Evolutionary conservation across 208 protist genomes (phyloP), one percentile per base, ranked within the genome.

Genomic region (Acanthamoeba lenticulata): DNA sequence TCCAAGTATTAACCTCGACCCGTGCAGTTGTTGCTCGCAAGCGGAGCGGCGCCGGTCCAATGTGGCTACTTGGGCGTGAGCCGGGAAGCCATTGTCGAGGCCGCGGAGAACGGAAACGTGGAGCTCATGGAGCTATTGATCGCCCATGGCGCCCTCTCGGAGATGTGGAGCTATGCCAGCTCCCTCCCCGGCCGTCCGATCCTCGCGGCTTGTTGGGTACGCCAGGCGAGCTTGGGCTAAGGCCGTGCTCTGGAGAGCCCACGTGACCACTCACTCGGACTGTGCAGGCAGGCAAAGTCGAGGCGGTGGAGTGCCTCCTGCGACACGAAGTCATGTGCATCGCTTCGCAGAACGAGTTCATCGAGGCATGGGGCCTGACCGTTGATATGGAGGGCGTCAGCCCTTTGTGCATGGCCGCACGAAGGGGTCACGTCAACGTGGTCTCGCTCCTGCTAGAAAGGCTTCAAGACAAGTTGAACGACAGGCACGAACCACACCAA

Each of bases 41-140:
- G 44, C 38, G 67, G 67, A 42, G 67, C 67, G 32, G 67, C 67
- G 17, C 67, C 67, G 17, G 36, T 79, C 0, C 15, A 79, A 17
- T 79, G 67, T 36, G 67, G 67, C 15, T 79, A 79, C 67, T 32
- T 79, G 67, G 67, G 67, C 6, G 67, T 79, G 34, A 79, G 44
- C 34, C 67, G 67, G 17, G 67, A 79, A 36, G 67, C 67, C 19
- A 79, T 79, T 36, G 67, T 79, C 21, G 67, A 79, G 36, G 67
- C 67, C 0, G 67, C 36, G 34, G 67, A 79, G 38, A 29, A 79
- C 67, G 67, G 36, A 19, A 79, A 79, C 36, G 67, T 79, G 7
- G 67, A 79, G 67, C 36, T 79, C 34, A 79, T 79, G 67, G 67
- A 79, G 67, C 67, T 79, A 17, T 19, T 79, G 32, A 79, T 79